Evolutionary conservation across 768 basidiomycete genomes (phyloP).

Genomic region (Amanita molliuscula): DNA sequence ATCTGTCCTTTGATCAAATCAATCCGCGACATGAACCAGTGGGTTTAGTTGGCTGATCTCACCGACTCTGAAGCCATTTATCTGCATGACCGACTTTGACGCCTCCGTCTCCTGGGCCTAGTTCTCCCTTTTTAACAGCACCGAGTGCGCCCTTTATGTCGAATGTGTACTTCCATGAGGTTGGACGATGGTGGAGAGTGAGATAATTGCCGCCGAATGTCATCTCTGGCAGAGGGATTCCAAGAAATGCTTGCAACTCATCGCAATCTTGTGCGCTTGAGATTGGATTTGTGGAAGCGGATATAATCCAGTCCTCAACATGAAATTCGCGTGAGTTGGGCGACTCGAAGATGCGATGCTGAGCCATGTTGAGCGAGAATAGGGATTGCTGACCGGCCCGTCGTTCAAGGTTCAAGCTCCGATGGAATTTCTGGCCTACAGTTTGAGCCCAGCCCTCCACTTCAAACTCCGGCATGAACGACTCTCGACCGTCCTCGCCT

Average conservation of each 20-base stretch:
- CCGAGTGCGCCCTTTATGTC: conserved; percentile 56
- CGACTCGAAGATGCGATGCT: conserved; percentile 61
- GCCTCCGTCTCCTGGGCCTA: conserved; percentile 75
- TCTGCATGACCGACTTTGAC: conserved; percentile 95
- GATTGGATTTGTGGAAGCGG: conserved; percentile 66
- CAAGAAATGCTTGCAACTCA: conserved; percentile 48
- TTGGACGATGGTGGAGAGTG: conserved; percentile 50
- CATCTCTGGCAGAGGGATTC: conserved; percentile 92
- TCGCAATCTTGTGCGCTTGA: conserved; percentile 72
- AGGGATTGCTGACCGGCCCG: conserved; percentile 18
- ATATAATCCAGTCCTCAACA: conserved; percentile 59
- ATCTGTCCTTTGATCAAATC: conserved; percentile 34
- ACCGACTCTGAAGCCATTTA: conserved; percentile 89
- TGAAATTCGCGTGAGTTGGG: conserved; percentile 62
- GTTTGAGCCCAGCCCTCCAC: background rate
- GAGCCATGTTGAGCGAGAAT: conserved; percentile 25
- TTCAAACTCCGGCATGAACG: conserved; percentile 17
- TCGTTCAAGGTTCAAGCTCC: background rate
- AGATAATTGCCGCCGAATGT: conserved; percentile 85
- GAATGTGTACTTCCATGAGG: conserved; percentile 59
- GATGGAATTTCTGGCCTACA: background rate
- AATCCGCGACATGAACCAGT: conserved; percentile 7
- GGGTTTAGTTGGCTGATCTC: conserved; percentile 14
- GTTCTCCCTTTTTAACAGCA: conserved; percentile 66
- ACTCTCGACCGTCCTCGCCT: conserved; percentile 56